Evolutionary conservation across 2,329 filamentous ascomycete genomes (phyloP), one percentile per base, ranked within the genome.

Genomic region (Fusarium haematococcum): DNA sequence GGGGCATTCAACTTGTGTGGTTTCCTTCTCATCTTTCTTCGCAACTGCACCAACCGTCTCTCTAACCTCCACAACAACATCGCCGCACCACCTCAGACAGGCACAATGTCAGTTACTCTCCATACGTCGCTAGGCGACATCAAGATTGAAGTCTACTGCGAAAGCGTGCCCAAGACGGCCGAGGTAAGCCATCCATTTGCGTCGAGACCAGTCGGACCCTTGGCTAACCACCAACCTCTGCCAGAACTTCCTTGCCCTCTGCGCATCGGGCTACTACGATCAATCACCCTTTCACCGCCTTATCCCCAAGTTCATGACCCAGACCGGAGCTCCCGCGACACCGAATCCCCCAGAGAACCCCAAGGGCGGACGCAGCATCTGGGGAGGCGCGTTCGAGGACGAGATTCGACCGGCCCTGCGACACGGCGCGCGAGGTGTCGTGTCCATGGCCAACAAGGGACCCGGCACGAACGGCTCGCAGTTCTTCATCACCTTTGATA

Each of bases 141-240:
- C 81, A 99, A 98, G 86, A 90, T 98, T 78, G 97, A 98, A 84
- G 88, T 99, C 76, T 98, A 98, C 86, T 98, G 96, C 86, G 95
- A 98, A 83, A 92, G 94, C 77, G 95, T 97, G 35, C 97, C 97
- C 72, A 95, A 96, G 83, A 98, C 97, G 0, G 93, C 95, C 73
- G 94, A 98, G 85, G 93, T 93, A 85, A 65, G 85, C 77, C 32
- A 32, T 61, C 41, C 39, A 39, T 57, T 35, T 45, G 54, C 33
- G 25, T 43, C 39, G 14, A 37, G 65, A 30, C 59, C 32, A 41
- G 25, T 16, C 13, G 8, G 23, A 35, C 30, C 54, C 71, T 54
- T 30, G 25, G 45, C 68, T 77, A 67, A 78, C 59, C 23, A 32
- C 16, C 25, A 52, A n/a, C 59, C 48, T 27, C 20, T 43, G 25